Evolutionary conservation across 1,284 basidiomycete genomes (phyloP), one percentile per base, ranked within the genome.

Genomic region (Meira miltonrushii): DNA sequence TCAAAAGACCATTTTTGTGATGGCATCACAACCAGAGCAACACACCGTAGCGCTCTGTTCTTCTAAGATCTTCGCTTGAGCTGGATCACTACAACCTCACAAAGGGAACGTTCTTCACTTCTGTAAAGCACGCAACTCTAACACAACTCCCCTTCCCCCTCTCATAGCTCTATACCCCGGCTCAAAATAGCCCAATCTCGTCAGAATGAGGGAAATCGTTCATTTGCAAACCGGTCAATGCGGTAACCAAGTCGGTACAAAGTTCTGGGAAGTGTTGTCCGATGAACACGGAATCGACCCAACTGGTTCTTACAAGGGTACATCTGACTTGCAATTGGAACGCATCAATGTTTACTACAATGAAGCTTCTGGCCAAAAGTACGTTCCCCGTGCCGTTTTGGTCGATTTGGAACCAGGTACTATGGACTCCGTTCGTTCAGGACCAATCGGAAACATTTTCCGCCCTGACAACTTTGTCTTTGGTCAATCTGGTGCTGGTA

Each of bases 191-290:
- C 28, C 28, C 28, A 33, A 33, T 19, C 28, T 39, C 15, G 25
- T 41, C 50, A 53, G 38, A 33, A 53, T 53, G 50, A 53, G 50
- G 28, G 50, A 53, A 38, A 53, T 53, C 23, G 74, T 77, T 58
- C 74, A 77, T 64, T 67, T 77, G 60, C 74, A 77, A 67, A 81
- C 66, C 65, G 72, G 72, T 63, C 76, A 78, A 67, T 78, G 77
- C 66, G 77, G 77, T 69, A 78, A 78, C 73, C 77, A 78, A 61
- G 71, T 78, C 58, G 76, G 77, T 88, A 89, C 90, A 84, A 95
- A 95, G 82, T 96, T 97, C 87, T 96, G 92, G 93, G 92, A 89
- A 81, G 92, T 91, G 74, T 68, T 97, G 79, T 93, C 91, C 62
- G 92, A 96, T 80, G 93, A 97, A 84, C 93, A 97, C 81, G 91